phyloP scores from a whole-genome alignment of 306 rosid species.

The Senna siamea region DNA sequence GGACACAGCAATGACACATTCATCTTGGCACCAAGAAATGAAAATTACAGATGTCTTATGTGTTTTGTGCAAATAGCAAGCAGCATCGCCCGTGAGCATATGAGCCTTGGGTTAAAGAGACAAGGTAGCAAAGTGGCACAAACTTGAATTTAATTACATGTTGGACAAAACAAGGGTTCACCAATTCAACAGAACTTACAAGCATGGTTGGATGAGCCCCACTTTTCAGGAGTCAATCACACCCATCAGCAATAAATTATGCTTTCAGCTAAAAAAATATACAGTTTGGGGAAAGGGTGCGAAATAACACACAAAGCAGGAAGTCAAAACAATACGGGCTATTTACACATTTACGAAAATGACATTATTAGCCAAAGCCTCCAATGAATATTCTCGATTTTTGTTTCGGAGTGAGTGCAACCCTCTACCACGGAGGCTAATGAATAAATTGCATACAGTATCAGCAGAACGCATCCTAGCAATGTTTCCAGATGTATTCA shows the following conservation, averaged over 20 bases:
- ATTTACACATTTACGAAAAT: conserved; percentile 85
- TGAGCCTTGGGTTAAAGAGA: no score
- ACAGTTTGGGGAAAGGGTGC: conserved; percentile 56
- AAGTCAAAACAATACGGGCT: conserved; percentile 45
- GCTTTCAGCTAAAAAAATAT: conserved; percentile 50
- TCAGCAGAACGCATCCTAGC: conserved; percentile 54
- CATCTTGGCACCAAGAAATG: no score
- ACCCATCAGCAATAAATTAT: not conserved
- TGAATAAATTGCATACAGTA: conserved; percentile 64
- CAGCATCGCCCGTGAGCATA: no score
- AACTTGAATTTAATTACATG: conserved; percentile 12
- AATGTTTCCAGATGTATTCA: conserved; percentile 52
- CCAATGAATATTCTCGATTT: conserved; percentile 58
- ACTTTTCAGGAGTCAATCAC: conserved; percentile 11
- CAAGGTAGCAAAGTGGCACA: not conserved
- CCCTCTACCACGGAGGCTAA: conserved; percentile 80
- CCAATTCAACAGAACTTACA: not conserved
- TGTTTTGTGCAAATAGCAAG: no score
- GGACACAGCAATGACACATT: no score
- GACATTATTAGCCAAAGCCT: conserved; percentile 91
- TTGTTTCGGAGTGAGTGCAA: conserved; percentile 47
- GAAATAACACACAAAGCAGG: conserved; percentile 59
- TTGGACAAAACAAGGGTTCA: not conserved
- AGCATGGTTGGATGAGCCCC: not conserved
- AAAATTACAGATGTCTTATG: no score